Evolutionary conservation across 768 basidiomycete genomes (phyloP).

Genomic region (Boletus reticuloceps): DNA sequence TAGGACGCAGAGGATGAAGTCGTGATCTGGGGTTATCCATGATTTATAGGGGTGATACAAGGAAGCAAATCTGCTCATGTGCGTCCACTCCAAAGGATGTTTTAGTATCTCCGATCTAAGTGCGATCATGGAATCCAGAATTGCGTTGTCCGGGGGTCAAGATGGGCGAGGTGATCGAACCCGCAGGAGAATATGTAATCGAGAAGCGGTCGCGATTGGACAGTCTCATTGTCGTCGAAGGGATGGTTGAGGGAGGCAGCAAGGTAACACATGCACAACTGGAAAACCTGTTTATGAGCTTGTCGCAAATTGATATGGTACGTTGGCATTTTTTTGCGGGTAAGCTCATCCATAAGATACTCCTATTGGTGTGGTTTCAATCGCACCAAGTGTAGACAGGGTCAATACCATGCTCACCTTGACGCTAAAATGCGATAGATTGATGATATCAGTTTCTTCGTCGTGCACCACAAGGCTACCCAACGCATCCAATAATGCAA

Average conservation of each 20-base stretch:
- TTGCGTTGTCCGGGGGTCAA: not conserved
- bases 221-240: not conserved
- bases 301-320: not conserved
- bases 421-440: too few species aligned
- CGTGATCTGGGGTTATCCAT: not conserved
- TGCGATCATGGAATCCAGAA: not conserved
- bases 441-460: too few species aligned
- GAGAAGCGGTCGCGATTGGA: not conserved
- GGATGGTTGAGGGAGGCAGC: not conserved
- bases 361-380: too few species aligned
- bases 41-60: not conserved
- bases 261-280: not conserved
- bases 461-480: too few species aligned
- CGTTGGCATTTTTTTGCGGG: not conserved
- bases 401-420: too few species aligned
- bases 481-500: too few species aligned
- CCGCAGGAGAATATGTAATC: not conserved
- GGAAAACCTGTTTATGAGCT: not conserved
- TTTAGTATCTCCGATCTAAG: not conserved
- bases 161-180: not conserved
- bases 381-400: too few species aligned
- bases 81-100: not conserved
- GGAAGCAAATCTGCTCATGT: not conserved
- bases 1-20: not conserved
- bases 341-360: too few species aligned